Percentiles rank a stretch among this genome's conserved stretches.
phyloP scores from a whole-genome alignment of 1,284 basidiomycete species.

The Golubevia pallescens region DNA sequence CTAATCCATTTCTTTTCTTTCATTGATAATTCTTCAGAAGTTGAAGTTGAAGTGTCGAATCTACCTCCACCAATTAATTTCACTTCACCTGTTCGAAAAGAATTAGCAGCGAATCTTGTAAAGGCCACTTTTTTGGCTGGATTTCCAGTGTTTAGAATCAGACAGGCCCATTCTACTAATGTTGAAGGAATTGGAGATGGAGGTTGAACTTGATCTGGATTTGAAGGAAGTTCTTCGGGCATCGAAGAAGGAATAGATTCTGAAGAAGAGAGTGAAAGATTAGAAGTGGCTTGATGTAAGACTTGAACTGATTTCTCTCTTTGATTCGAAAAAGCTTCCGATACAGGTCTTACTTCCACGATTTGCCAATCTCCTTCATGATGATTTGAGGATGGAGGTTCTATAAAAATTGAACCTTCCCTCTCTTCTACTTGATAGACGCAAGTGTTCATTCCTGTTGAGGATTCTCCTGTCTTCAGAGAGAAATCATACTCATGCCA shows the following conservation, averaged over 20 bases:
- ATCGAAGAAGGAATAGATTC: constrained; percentile 57
- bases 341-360: constrained; percentile 78
- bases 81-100: constrained; percentile 75
- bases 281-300: too few species aligned
- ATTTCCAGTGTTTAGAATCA: constrained; percentile 76
- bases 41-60: constrained; percentile 14
- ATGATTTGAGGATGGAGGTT: constrained; percentile 62
- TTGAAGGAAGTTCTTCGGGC: constrained; percentile 68
- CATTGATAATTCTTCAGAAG: constrained; percentile 20
- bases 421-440: constrained; percentile 74
- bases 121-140: constrained; percentile 76
- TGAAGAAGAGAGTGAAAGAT: background rate
- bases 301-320: too few species aligned
- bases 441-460: constrained; percentile 79
- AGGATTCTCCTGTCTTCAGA: constrained; percentile 74
- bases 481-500: constrained; percentile 85
- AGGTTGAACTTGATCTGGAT: constrained; percentile 20
- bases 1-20: constrained; percentile 27
- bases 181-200: constrained; percentile 65
- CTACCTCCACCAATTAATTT: constrained; percentile 70
- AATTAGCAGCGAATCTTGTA: constrained; percentile 74
- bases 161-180: constrained; percentile 76
- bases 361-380: constrained; percentile 70
- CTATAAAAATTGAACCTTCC: constrained; percentile 59
- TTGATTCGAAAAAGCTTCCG: constrained; percentile 69